Percentiles rank a stretch among this genome's conserved stretches.
Evolutionary conservation across 352 stramenopile species (phyloP).

Genomic region (Pythium aristosporum): DNA sequence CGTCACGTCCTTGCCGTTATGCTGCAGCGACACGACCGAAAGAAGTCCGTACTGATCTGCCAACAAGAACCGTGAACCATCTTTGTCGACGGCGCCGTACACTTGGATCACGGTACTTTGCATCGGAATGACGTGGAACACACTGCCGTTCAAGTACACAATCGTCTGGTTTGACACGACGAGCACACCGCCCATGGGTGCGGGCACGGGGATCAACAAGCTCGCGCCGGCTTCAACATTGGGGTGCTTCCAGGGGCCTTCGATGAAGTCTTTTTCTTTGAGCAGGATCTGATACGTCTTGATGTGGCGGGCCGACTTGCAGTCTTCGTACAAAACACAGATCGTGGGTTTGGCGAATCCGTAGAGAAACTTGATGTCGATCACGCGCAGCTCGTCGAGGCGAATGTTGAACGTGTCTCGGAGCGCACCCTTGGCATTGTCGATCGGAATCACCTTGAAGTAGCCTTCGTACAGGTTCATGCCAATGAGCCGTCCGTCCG

Average conservation of each 20-base stretch:
- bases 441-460: conserved; percentile 90
- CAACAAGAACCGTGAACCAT: conserved; percentile 87
- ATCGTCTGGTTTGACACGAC: conserved; percentile 92
- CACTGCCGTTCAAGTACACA: conserved; percentile 88
- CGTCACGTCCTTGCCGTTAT: conserved; percentile 66
- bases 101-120: conserved; percentile 89
- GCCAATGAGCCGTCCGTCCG: conserved; percentile 80
- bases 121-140: conserved; percentile 91
- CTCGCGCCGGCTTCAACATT: conserved; percentile 88
- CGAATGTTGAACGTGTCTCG: conserved; percentile 92
- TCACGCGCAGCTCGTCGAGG: conserved; percentile 90
- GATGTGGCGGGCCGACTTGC: conserved; percentile 86
- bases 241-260: conserved; percentile 86
- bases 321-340: conserved; percentile 91
- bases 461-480: conserved; percentile 93
- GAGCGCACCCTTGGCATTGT: conserved; percentile 72
- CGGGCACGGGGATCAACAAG: conserved; percentile 87
- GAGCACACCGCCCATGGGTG: conserved; percentile 80
- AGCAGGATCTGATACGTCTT: conserved; percentile 91
- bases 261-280: conserved; percentile 89
- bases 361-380: conserved; percentile 93
- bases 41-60: conserved; percentile 89
- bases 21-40: conserved; percentile 87
- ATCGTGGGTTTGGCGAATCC: conserved; percentile 88
- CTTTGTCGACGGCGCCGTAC: conserved; percentile 85